Evolutionary conservation across 139 green algal species (phyloP).

Genomic region (Chlorella vulgaris): DNA sequence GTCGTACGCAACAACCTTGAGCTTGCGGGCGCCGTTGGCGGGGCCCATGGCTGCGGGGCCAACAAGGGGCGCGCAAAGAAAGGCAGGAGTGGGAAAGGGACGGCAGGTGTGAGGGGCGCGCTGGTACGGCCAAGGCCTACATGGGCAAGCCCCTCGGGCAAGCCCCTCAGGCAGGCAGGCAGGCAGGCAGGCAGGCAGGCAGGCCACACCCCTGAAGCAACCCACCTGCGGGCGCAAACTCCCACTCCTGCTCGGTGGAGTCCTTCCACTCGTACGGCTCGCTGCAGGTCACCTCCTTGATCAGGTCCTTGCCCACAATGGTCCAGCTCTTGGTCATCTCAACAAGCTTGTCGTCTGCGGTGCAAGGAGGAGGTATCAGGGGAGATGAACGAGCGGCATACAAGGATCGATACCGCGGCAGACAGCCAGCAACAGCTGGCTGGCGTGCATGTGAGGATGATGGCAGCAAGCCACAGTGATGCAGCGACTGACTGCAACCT

Average conservation of each 20-base stretch:
- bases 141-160: too few species aligned
- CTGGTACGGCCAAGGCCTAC: too few species aligned
- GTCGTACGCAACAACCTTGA: conserved; percentile 85
- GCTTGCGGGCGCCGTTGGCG: conserved; percentile 35
- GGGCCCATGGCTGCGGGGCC: conserved; percentile 11
- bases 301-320: conserved; percentile 92
- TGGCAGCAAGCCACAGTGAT: too few species aligned
- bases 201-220: too few species aligned
- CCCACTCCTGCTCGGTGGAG: conserved; percentile 90
- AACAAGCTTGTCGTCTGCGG: conserved; percentile 82
- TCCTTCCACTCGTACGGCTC: conserved; percentile 96
- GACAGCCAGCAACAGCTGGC: too few species aligned
- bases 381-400: neutral
- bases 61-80: too few species aligned
- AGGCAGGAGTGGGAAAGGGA: too few species aligned
- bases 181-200: neutral
- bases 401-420: too few species aligned
- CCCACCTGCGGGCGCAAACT: conserved; percentile 70
- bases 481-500: too few species aligned
- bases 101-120: too few species aligned
- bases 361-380: neutral
- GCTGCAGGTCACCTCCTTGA: conserved; percentile 68
- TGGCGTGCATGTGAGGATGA: too few species aligned
- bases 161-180: too few species aligned
- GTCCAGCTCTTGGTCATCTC: conserved; percentile 85